A percentile compares a stretch with the other conserved stretches of the same genome.
phyloP scores from a whole-genome alignment of 2,329 filamentous ascomycete species.

The Phyllosticta citriasiana region DNA sequence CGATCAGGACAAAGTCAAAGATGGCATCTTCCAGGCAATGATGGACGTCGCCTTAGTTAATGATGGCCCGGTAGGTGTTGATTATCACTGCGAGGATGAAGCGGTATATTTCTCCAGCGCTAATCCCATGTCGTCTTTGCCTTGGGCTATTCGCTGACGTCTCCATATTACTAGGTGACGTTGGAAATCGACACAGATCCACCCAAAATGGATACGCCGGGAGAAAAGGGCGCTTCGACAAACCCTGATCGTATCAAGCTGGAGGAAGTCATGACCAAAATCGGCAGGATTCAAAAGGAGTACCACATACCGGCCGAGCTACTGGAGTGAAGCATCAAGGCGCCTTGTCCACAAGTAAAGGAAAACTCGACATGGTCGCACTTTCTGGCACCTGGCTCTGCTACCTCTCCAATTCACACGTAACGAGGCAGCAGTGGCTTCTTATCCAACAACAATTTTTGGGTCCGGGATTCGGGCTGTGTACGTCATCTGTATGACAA shows the following conservation, averaged over 20 bases:
- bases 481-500: background rate
- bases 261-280: conserved; percentile 15
- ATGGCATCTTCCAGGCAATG: conserved; percentile 97
- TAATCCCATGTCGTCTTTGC: conserved; percentile 4
- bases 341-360: background rate
- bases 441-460: background rate
- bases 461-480: background rate
- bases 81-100: conserved; percentile 47
- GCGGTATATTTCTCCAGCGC: conserved; percentile 38
- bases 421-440: background rate
- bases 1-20: conserved; percentile 64
- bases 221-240: conserved; percentile 3
- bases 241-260: conserved; percentile 6
- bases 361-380: background rate
- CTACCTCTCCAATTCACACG: background rate
- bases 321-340: conserved; percentile 10
- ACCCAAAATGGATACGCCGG: conserved; percentile 27
- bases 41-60: conserved; percentile 95
- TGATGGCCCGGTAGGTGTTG: conserved; percentile 61
- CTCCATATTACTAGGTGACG: conserved; percentile 31
- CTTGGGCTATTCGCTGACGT: background rate
- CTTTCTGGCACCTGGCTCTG: background rate
- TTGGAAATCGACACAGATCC: conserved; percentile 40
- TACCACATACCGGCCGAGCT: conserved; percentile 25
- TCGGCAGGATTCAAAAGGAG: conserved; percentile 23